phyloP scores from a whole-genome alignment of 495 filamentous ascomycete species.

The Neurospora intermedia region DNA sequence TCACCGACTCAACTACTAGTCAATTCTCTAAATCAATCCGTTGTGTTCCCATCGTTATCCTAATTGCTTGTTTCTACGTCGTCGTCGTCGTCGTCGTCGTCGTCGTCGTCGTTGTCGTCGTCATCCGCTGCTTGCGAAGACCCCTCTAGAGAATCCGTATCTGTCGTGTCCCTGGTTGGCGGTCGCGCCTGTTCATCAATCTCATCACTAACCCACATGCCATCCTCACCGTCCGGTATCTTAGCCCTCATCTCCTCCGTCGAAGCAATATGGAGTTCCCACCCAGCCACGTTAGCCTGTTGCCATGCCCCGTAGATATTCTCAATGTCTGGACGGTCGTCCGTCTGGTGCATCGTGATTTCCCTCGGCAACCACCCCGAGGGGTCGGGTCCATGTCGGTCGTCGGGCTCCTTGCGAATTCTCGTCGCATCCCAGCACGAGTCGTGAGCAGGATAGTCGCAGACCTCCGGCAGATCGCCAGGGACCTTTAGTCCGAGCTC shows the following conservation, averaged over 20 bases:
- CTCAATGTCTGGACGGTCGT: background rate
- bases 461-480: no score
- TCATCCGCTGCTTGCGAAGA: background rate
- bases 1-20: conserved; percentile 37
- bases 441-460: background rate
- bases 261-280: background rate
- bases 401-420: background rate
- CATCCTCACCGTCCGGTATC: background rate
- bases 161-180: background rate
- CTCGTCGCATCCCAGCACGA: background rate
- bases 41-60: background rate
- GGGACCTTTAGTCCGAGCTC: background rate
- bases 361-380: no score
- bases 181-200: background rate
- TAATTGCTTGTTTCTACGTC: background rate
- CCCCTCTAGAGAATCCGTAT: background rate
- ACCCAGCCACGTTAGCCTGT: background rate
- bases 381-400: no score
- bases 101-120: background rate
- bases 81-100: background rate
- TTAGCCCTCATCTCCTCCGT: background rate
- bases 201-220: background rate
- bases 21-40: background rate
- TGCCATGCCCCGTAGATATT: background rate
- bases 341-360: background rate